Percentiles rank a stretch among this genome's conserved stretches.
Evolutionary conservation across 768 basidiomycete genomes (phyloP).

Genomic region (Cystofilobasidium ferigula): DNA sequence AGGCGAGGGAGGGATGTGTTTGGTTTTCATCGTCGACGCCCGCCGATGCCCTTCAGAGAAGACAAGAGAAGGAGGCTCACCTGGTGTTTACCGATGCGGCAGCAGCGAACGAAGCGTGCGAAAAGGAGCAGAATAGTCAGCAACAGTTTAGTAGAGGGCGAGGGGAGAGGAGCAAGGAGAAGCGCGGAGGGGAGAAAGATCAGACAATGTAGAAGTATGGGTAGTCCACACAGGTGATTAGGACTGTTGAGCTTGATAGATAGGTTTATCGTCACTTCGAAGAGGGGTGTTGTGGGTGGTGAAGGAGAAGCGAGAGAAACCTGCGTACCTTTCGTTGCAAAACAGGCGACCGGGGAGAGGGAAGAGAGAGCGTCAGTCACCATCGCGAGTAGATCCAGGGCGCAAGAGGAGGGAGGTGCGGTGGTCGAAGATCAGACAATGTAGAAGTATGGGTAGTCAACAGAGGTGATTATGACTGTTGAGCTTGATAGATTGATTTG

Average conservation of each 20-base stretch:
- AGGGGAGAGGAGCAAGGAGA: neutral
- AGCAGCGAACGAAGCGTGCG: neutral
- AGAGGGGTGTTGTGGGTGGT: neutral
- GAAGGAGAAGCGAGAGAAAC: neutral
- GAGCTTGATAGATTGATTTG: conserved; percentile 38
- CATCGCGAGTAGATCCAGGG: neutral
- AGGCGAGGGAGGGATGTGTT: conserved; percentile 21
- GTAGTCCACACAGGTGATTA: conserved; percentile 32
- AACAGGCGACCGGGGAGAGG: neutral
- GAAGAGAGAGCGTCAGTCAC: neutral
- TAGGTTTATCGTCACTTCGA: conserved; percentile 33
- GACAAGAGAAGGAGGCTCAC: neutral
- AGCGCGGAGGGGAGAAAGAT: neutral
- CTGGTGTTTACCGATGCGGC: neutral
- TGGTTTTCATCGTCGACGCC: conserved; percentile 20
- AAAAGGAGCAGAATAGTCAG: neutral
- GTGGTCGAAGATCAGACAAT: no score
- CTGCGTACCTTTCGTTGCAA: neutral
- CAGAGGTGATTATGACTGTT: conserved; percentile 38
- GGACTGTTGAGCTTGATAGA: conserved; percentile 41
- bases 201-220: conserved; percentile 18
- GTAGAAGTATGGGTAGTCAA: conserved; percentile 18
- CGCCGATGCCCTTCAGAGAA: neutral
- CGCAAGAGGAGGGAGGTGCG: conserved; percentile 25
- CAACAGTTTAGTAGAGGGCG: neutral